Evolutionary conservation across 164 flowering plant species (phyloP), one percentile per base, ranked within the genome.

Genomic region (Dillenia suffruticosa): DNA sequence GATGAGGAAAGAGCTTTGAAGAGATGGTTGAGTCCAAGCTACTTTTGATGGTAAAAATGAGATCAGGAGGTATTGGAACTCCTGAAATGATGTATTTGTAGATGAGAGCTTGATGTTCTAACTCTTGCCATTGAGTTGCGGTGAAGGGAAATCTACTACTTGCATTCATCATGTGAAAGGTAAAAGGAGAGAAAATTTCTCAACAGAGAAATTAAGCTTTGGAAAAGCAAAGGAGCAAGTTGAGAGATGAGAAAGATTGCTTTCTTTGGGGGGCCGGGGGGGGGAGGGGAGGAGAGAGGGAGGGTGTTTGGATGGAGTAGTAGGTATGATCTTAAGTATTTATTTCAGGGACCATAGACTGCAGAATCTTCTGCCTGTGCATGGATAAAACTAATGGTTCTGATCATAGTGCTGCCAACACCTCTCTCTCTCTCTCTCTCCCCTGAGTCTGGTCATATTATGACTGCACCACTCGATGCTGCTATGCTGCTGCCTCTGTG

Each of bases 71-170:
- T 32, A 89, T 78, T 43, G 93, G 88, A 22, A 81, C 70, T 26
- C 91, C 91, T 40, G 89, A 79, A 8, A 68, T 76, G 80, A 87
- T 79, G 81, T 82, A 82, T 72, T 87, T 89, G 87, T 69, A 89
- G 47, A 87, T 76, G 10, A 84, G 81, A 61, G 96, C 93, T 80
- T 89, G 96, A 60, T 84, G 84, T 57, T 89, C 91, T 49, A 87
- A 89, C 77, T 89, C 96, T 71, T 87, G 85, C 93, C 88, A 84
- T 54, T 89, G 93, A 11, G 79, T 58, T 49, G 83, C 75, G 14
- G 96, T 84, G 77, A 89, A 89, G 12, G 89, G 96, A 54, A 71
- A 77, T 70, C 68, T 78, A 58, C 48, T 75, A 53, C 80, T 72
- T 47, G 64, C 74, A 70, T 61, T 81, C 81, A 72, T 84, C 69